Conservation (phyloP, 768 basidiomycete genomes). For the Lanmaoa rubissima region DNA sequence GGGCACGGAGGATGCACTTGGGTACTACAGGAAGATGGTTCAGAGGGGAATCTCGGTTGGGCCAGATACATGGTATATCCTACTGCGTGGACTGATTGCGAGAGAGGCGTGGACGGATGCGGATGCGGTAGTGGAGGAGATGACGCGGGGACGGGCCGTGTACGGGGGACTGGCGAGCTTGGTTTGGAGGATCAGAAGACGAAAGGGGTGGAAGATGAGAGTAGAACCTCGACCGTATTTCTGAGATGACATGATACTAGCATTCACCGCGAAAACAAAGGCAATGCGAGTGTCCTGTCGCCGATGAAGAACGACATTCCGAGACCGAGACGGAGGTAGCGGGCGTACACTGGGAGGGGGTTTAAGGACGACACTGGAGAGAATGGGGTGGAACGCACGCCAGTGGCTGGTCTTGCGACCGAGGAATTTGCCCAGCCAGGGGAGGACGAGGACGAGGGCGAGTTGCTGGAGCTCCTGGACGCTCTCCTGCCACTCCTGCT, state of each 20-base stretch:
- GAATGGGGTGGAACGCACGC: slow-evolving; percentile 51
- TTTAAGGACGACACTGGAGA: slow-evolving; percentile 11
- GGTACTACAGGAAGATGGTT: slow-evolving; percentile 62
- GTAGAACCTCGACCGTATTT: slow-evolving; percentile 31
- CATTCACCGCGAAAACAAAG: slow-evolving; percentile 21
- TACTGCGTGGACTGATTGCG: slow-evolving; percentile 61
- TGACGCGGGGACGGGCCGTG: slow-evolving; percentile 50
- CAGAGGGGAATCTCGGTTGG: slow-evolving; percentile 44
- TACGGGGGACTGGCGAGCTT: slow-evolving; percentile 46
- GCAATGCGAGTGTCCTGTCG: slow-evolving; percentile 12
- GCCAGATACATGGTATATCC: slow-evolving; percentile 74
- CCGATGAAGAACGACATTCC: slow-evolving; percentile 65
- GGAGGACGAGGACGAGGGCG: slow-evolving; percentile 74
- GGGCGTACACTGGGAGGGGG: slow-evolving; percentile 55
- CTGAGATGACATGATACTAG: slow-evolving; percentile 9
- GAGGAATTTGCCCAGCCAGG: slow-evolving; percentile 84
- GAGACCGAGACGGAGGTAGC: slow-evolving; percentile 65
- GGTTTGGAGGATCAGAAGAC: slow-evolving; percentile 47
- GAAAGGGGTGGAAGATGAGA: slow-evolving; percentile 32
- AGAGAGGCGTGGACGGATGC: slow-evolving; percentile 62
- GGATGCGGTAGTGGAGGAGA: slow-evolving; percentile 57
- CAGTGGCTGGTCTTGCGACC: slow-evolving; percentile 85
- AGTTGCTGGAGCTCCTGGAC: slow-evolving; percentile 81
- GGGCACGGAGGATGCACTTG: slow-evolving; percentile 54
- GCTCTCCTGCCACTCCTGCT: slow-evolving; percentile 94